These are phyloP conservation scores for Ophiostoma perfectum DNA, from an alignment of 2,329 filamentous ascomycete species.

Conservation along the genomic window DNA sequence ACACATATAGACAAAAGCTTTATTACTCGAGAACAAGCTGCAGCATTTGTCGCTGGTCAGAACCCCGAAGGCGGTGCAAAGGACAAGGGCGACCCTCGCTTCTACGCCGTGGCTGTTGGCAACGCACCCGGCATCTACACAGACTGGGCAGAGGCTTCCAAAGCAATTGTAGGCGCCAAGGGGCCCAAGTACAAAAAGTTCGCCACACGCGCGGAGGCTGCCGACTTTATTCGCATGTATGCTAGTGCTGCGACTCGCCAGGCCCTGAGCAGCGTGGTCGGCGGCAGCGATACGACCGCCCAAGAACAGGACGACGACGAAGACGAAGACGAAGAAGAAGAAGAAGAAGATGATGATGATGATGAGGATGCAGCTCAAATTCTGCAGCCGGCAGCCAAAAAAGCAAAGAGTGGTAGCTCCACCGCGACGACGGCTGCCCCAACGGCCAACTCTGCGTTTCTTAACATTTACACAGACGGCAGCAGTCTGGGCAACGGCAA, in stretches of 20 bases:
- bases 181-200: slow-evolving; percentile 68
- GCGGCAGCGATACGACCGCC: slow-evolving; percentile 17
- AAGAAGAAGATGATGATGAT: slow-evolving; percentile 27
- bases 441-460: slow-evolving; percentile 28
- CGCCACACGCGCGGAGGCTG: slow-evolving; percentile 62
- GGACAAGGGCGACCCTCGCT: slow-evolving; percentile 40
- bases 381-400: slow-evolving; percentile 32
- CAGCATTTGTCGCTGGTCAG: slow-evolving; percentile 65
- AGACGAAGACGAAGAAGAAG: slow-evolving; percentile 29
- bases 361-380: slow-evolving; percentile 34
- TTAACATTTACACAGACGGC: slow-evolving; percentile 58
- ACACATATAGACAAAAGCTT: slow-evolving; percentile 69
- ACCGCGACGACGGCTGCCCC: neutral
- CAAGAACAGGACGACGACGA: slow-evolving; percentile 26
- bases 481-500: slow-evolving; percentile 56
- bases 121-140: slow-evolving; percentile 54
- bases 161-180: slow-evolving; percentile 68
- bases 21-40: slow-evolving; percentile 64
- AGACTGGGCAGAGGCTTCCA: slow-evolving; percentile 63
- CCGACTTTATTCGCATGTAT: slow-evolving; percentile 61
- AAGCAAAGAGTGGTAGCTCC: slow-evolving; percentile 33
- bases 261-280: slow-evolving; percentile 34
- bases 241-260: slow-evolving; percentile 43
- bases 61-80: slow-evolving; percentile 39
- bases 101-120: slow-evolving; percentile 59